Evolutionary conservation across 306 rosid genomes (phyloP), one percentile per base, ranked within the genome.

Genomic region (Gleditsia sinensis): DNA sequence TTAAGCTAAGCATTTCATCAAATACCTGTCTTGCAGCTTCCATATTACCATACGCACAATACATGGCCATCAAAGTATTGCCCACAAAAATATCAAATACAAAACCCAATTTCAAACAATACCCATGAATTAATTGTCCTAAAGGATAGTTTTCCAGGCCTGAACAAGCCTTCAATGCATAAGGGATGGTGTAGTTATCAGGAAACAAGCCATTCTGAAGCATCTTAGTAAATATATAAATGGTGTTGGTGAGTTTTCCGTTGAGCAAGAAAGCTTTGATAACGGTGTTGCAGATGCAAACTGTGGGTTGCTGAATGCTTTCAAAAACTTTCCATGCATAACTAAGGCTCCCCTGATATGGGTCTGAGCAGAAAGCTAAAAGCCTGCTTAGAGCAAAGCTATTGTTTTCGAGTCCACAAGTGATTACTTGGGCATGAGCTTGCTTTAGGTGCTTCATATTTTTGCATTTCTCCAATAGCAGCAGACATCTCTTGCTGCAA

Each of bases 141-240:
- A 82, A 69, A 58, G 39, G 45, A 51, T 27, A 66, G 27, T 74
- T 49, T 1, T 19, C 53, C 61, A 86, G 73, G 56, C 61, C 54
- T 7, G 80, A 69, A 75, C 88, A 93, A 50, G 90, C 91, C 79
- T 86, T 90, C 2, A 90, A 43, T n/a, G 87, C 81, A 13, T 73
- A 90, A 83, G 96, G 94, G 72, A 88, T 63, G 69, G 96, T 87
- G 62, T 90, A 87, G 42, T 69, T 79, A 71, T 87, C 96, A 54
- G 87, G 88, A 71, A 5, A 10, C 55, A 84, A 42, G 39, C 81
- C 90, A 69, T 50, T 79, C 1, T 49, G 77, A 34, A 90, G 33
- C 85, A 92, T 69, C 23, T 71, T 40, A 20, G 81, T 73, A 43
- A 75, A 88, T 10, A 86, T 39, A 13, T 21, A 14, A 4, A 92